Conservation (phyloP, 495 filamentous ascomycete species). For the Sordaria brevicollis region DNA sequence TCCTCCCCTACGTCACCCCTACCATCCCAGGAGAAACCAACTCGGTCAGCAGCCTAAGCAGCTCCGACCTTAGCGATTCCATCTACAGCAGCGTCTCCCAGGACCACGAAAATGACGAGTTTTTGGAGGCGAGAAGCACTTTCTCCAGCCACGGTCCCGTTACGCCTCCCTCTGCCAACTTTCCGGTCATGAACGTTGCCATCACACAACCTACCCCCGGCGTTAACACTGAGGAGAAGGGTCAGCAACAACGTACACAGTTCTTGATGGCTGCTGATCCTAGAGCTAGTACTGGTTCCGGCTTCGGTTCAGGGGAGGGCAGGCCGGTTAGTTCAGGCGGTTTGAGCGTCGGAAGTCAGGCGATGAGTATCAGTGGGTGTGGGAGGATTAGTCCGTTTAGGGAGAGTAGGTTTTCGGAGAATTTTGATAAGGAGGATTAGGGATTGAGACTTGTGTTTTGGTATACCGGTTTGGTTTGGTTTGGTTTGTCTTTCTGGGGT, state of each 20-base stretch:
- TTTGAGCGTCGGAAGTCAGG: background rate
- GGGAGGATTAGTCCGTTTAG: slow-evolving; percentile 30
- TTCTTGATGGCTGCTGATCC: background rate
- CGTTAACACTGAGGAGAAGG: slow-evolving; percentile 7
- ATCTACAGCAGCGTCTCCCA: background rate
- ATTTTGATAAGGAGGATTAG: slow-evolving; percentile 6
- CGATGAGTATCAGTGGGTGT: background rate
- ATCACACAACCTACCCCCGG: background rate
- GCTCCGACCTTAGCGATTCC: background rate
- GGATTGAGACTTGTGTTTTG: background rate
- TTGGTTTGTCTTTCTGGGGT: background rate
- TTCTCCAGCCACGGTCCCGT: background rate
- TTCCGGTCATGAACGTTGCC: background rate
- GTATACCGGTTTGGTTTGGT: background rate
- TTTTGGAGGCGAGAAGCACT: background rate
- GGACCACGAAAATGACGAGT: background rate
- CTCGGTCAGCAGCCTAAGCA: slow-evolving; percentile 11
- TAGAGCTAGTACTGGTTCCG: background rate
- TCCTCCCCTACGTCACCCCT: background rate
- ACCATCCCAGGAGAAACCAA: background rate
- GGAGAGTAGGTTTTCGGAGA: slow-evolving; percentile 32
- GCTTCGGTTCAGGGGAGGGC: slow-evolving; percentile 3
- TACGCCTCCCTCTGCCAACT: background rate
- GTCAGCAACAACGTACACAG: slow-evolving; percentile 7
- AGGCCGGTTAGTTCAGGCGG: slow-evolving; percentile 1